Percentiles rank a stretch among this genome's conserved stretches.
These are phyloP conservation scores for Dioscorea zingiberensis DNA, from an alignment of 106 monocot genomes.

Conservation along the genomic window DNA sequence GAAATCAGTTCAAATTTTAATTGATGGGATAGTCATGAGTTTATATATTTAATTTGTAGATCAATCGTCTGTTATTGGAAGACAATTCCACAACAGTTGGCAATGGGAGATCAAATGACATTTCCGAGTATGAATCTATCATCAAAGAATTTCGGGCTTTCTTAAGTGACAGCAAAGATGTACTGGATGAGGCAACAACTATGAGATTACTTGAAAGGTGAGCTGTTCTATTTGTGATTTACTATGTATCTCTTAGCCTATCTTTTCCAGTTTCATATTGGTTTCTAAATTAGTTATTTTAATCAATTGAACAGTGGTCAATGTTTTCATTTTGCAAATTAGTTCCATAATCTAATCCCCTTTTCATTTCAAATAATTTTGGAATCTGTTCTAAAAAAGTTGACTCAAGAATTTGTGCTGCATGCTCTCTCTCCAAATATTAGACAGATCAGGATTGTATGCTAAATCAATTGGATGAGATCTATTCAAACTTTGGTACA, in stretches of 20 bases:
- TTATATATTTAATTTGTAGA: constrained; percentile 32
- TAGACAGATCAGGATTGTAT: too few relatives aligned
- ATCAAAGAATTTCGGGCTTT: constrained; percentile 88
- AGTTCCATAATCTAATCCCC: neutral
- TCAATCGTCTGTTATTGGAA: constrained; percentile 86
- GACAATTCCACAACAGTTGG: constrained; percentile 38
- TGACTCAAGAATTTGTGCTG: too few relatives aligned
- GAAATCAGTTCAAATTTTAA: too few relatives aligned
- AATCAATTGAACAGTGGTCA: neutral
- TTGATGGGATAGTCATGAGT: too few relatives aligned
- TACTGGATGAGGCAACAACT: constrained; percentile 88
- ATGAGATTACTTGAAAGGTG: constrained; percentile 89
- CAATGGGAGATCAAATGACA: constrained; percentile 22
- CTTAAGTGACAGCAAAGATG: constrained; percentile 92
- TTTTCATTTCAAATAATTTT: neutral
- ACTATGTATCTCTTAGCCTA: neutral
- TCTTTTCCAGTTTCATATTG: neutral
- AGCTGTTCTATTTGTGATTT: constrained; percentile 1
- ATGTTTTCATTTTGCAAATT: neutral
- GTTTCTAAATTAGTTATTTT: neutral
- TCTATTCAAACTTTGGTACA: too few relatives aligned
- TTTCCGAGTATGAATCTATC: constrained; percentile 57
- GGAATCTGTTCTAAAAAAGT: neutral
- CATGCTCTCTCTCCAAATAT: too few relatives aligned
- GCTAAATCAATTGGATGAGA: too few relatives aligned